Evolutionary conservation across 192 early-diverging fungal genomes (phyloP).

Genomic region (Coemansia sp.): DNA sequence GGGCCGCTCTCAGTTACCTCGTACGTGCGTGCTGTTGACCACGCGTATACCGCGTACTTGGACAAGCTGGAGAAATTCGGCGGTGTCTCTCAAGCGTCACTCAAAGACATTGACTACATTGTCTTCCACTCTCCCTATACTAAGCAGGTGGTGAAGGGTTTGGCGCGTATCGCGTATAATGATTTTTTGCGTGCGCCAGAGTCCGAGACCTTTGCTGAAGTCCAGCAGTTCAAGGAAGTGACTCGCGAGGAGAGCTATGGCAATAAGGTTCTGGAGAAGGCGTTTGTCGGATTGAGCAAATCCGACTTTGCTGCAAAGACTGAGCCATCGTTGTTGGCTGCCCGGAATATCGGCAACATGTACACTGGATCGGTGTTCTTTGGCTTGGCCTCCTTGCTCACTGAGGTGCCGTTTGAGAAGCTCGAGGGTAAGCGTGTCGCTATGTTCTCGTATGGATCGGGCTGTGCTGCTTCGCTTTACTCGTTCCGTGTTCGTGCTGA

Average conservation of each 20-base stretch:
- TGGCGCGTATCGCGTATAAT: slow-evolving; percentile 88
- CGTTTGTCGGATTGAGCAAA: slow-evolving; percentile 84
- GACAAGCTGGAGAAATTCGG: slow-evolving; percentile 62
- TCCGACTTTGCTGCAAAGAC: slow-evolving; percentile 74
- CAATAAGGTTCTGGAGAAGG: slow-evolving; percentile 91
- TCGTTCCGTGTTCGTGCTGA: slow-evolving; percentile 79
- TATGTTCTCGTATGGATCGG: slow-evolving; percentile 96
- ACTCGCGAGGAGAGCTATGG: slow-evolving; percentile 74
- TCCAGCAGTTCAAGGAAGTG: slow-evolving; percentile 63
- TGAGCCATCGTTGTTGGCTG: slow-evolving; percentile 72
- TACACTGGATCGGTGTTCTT: slow-evolving; percentile 80
- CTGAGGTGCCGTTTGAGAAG: slow-evolving; percentile 68
- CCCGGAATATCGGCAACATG: slow-evolving; percentile 95
- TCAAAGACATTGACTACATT: slow-evolving; percentile 71
- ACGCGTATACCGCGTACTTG: slow-evolving; percentile 83
- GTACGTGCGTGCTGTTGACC: slow-evolving; percentile 90
- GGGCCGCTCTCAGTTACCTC: slow-evolving; percentile 92
- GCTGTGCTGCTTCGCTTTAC: slow-evolving; percentile 93
- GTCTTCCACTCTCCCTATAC: slow-evolving; percentile 98
- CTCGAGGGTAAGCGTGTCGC: slow-evolving; percentile 83
- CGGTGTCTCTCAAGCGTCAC: slow-evolving; percentile 45
- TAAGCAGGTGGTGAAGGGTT: slow-evolving; percentile 96
- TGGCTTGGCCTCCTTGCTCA: slow-evolving; percentile 78
- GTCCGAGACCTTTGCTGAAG: slow-evolving; percentile 58
- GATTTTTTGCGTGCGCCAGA: slow-evolving; percentile 75